phyloP scores from a whole-genome alignment of 2,329 filamentous ascomycete species.

The Fulvia fulva region DNA sequence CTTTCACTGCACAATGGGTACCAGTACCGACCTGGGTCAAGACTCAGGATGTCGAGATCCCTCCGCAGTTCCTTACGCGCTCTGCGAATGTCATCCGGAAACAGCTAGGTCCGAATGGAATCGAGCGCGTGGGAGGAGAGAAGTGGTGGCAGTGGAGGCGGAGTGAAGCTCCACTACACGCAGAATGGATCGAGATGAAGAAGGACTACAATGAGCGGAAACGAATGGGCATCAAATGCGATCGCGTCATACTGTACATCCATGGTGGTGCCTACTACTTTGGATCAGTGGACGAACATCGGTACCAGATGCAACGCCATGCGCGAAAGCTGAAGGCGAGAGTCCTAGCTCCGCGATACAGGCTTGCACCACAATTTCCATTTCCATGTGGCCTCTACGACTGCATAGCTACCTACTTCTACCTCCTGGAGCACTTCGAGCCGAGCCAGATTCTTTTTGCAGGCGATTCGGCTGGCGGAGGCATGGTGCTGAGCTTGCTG shows the following conservation, averaged over 20 bases:
- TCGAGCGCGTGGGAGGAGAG: slow-evolving; percentile 71
- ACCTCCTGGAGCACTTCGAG: slow-evolving; percentile 71
- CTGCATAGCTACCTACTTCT: slow-evolving; percentile 81
- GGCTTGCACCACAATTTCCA: slow-evolving; percentile 87
- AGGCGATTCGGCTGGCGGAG: slow-evolving; percentile 89
- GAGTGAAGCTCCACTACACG: slow-evolving; percentile 62
- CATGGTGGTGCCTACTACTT: slow-evolving; percentile 96
- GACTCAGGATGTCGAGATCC: slow-evolving; percentile 64
- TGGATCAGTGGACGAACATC: slow-evolving; percentile 89
- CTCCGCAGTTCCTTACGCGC: slow-evolving; percentile 58
- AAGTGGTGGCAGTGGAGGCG: slow-evolving; percentile 89
- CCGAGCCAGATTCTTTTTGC: slow-evolving; percentile 80
- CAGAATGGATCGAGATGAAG: slow-evolving; percentile 97
- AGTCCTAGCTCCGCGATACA: slow-evolving; percentile 80
- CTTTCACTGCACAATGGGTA: slow-evolving; percentile 88
- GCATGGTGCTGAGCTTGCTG: slow-evolving; percentile 78
- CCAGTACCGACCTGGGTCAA: slow-evolving; percentile 86
- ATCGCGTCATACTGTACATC: slow-evolving; percentile 85
- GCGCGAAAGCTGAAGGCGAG: slow-evolving; percentile 88
- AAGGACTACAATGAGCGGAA: slow-evolving; percentile 70
- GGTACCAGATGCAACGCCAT: slow-evolving; percentile 97
- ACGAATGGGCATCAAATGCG: slow-evolving; percentile 51
- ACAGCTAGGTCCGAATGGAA: slow-evolving; percentile 74
- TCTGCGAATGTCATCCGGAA: slow-evolving; percentile 65
- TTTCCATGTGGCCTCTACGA: slow-evolving; percentile 93